Conservation (phyloP, 2,329 filamentous ascomycete species). For the Xylaria sp. region DNA sequence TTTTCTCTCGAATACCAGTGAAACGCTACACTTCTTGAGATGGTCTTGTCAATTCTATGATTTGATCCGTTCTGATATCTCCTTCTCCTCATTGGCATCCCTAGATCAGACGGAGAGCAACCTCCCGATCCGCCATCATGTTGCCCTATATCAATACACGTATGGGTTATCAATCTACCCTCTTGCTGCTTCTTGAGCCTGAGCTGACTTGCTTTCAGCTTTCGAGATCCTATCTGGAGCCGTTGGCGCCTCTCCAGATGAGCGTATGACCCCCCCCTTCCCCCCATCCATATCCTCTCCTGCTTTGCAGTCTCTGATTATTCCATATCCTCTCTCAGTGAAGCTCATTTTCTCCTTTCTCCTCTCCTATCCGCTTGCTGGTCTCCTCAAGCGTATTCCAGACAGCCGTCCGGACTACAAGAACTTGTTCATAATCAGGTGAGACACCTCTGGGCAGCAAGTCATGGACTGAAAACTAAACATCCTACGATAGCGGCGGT, state of each 20-base stretch:
- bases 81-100: neutral
- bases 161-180: slow-evolving; percentile 7
- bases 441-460: slow-evolving; percentile 25
- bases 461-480: slow-evolving; percentile 11
- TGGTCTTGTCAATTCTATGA: neutral
- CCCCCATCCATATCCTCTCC: neutral
- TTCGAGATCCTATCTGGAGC: slow-evolving; percentile 39
- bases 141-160: slow-evolving; percentile 23
- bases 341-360: slow-evolving; percentile 91
- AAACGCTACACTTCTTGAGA: neutral
- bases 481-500: slow-evolving; percentile 20
- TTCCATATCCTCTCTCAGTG: slow-evolving; percentile 50
- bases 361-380: slow-evolving; percentile 86
- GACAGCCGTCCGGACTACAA: slow-evolving; percentile 78
- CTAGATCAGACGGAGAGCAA: neutral
- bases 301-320: slow-evolving; percentile 10
- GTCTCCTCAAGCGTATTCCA: slow-evolving; percentile 80
- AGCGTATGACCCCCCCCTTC: slow-evolving; percentile 35
- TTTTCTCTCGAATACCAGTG: neutral
- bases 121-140: slow-evolving; percentile 12
- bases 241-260: slow-evolving; percentile 43
- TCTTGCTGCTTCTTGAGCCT: neutral
- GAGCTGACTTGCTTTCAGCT: slow-evolving; percentile 32
- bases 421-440: slow-evolving; percentile 81
- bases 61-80: neutral